phyloP scores from a whole-genome alignment of 1,284 basidiomycete genomes.

The Cutaneotrichosporon cyanovorans region DNA sequence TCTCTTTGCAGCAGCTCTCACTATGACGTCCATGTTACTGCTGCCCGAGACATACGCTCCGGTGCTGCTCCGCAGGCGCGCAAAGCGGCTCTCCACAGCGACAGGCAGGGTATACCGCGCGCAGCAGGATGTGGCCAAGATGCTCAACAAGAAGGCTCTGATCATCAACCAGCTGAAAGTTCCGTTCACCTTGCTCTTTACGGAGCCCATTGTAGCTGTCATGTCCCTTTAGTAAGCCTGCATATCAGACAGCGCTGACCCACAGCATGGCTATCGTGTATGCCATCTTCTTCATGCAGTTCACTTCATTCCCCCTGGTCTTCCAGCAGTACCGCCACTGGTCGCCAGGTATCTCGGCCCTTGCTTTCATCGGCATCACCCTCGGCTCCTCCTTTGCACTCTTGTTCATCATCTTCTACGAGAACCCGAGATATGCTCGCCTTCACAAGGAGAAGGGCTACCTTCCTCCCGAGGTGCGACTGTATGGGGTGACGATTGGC shows the following conservation, averaged over 20 bases:
- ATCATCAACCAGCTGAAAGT: slow-evolving; percentile 41
- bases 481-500: slow-evolving; percentile 57
- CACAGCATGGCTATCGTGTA: too few relatives aligned
- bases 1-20: slow-evolving; percentile 43
- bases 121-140: slow-evolving; percentile 42
- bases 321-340: slow-evolving; percentile 36
- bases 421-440: slow-evolving; percentile 25
- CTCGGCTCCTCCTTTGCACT: slow-evolving; percentile 54
- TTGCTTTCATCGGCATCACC: slow-evolving; percentile 60
- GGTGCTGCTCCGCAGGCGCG: slow-evolving; percentile 42
- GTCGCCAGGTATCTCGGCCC: slow-evolving; percentile 52
- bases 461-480: slow-evolving; percentile 48
- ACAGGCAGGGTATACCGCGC: slow-evolving; percentile 43
- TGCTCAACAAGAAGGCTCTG: slow-evolving; percentile 30
- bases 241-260: slow-evolving; percentile 35
- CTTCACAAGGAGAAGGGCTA: slow-evolving; percentile 14
- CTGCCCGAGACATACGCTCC: slow-evolving; percentile 48
- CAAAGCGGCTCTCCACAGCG: slow-evolving; percentile 36
- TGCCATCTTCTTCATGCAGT: too few relatives aligned
- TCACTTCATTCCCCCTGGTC: slow-evolving; percentile 42
- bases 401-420: slow-evolving; percentile 49
- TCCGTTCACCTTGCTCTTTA: slow-evolving; percentile 46
- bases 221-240: slow-evolving; percentile 40
- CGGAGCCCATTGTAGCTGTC: slow-evolving; percentile 46
- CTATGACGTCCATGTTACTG: slow-evolving; percentile 29